Evolutionary conservation across 257 asterid genomes (phyloP).

Genomic region (Solanum bulbocastanum): DNA sequence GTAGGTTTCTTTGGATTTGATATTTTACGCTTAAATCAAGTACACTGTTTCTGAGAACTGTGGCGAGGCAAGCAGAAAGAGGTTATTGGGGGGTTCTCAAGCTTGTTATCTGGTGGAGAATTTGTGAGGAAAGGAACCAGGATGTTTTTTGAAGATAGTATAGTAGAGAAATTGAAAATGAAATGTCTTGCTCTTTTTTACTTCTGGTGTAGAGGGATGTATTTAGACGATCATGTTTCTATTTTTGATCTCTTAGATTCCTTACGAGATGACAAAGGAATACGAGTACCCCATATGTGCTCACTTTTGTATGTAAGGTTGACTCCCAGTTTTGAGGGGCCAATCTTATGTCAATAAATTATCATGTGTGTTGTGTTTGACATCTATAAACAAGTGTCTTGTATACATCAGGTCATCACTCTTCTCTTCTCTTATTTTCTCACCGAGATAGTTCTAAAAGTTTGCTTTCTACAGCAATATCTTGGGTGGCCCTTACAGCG

Average conservation of each 20-base stretch:
- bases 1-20: neutral
- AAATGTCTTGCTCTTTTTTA: neutral
- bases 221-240: neutral
- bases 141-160: neutral
- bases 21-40: neutral
- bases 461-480: neutral
- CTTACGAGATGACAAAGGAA: neutral
- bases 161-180: neutral
- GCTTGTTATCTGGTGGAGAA: neutral
- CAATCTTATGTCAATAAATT: neutral
- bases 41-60: neutral
- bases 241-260: neutral
- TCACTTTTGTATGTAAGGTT: neutral
- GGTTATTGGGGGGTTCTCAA: neutral
- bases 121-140: neutral
- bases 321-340: neutral
- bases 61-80: neutral
- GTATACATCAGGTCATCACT: neutral
- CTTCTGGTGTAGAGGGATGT: neutral
- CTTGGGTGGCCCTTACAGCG: neutral
- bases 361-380: neutral
- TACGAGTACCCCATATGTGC: neutral
- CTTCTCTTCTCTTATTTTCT: neutral
- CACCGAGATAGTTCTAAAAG: neutral
- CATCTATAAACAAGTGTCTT: neutral